Conservation (phyloP, 2,329 filamentous ascomycete species). For the Nothophaeocryptopus gaeumannii region DNA sequence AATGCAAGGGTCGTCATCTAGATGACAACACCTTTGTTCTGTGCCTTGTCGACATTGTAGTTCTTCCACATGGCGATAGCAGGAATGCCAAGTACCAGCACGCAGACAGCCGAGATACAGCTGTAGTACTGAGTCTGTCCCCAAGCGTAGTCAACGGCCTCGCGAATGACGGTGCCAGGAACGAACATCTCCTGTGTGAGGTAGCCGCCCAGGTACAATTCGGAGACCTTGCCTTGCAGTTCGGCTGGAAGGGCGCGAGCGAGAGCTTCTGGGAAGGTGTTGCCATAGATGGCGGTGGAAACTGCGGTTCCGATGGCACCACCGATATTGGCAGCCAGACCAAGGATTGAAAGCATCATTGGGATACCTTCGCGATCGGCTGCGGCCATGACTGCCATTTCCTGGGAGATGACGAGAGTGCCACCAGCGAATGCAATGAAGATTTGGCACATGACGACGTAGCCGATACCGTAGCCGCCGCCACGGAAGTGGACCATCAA, state of each 20-base stretch:
- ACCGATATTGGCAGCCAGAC: slow-evolving; percentile 32
- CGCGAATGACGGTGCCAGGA: slow-evolving; percentile 41
- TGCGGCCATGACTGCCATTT: slow-evolving; percentile 56
- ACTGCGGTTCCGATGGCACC: slow-evolving; percentile 30
- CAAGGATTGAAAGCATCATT: slow-evolving; percentile 36
- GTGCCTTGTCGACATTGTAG: slow-evolving; percentile 37
- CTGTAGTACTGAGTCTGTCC: slow-evolving; percentile 46
- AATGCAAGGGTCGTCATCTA: slow-evolving; percentile 8
- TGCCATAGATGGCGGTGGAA: slow-evolving; percentile 33
- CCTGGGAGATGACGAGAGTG: slow-evolving; percentile 53
- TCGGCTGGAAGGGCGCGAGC: slow-evolving; percentile 14
- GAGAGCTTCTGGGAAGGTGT: slow-evolving; percentile 22
- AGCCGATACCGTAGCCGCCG: slow-evolving; percentile 44
- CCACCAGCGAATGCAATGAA: slow-evolving; percentile 55
- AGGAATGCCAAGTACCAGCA: slow-evolving; percentile 33
- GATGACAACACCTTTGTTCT: slow-evolving; percentile 37
- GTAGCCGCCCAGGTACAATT: slow-evolving; percentile 28
- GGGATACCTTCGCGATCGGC: slow-evolving; percentile 34
- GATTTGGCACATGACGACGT: slow-evolving; percentile 56
- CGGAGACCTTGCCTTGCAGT: slow-evolving; percentile 30
- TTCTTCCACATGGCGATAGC: slow-evolving; percentile 37
- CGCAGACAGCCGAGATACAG: slow-evolving; percentile 39
- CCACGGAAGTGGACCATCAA: slow-evolving; percentile 39
- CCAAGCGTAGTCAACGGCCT: slow-evolving; percentile 48
- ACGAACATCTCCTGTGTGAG: slow-evolving; percentile 34